A percentile compares a stretch with the other conserved stretches of the same genome.
phyloP scores from a whole-genome alignment of 768 basidiomycete species.

The Mycena galericulata region DNA sequence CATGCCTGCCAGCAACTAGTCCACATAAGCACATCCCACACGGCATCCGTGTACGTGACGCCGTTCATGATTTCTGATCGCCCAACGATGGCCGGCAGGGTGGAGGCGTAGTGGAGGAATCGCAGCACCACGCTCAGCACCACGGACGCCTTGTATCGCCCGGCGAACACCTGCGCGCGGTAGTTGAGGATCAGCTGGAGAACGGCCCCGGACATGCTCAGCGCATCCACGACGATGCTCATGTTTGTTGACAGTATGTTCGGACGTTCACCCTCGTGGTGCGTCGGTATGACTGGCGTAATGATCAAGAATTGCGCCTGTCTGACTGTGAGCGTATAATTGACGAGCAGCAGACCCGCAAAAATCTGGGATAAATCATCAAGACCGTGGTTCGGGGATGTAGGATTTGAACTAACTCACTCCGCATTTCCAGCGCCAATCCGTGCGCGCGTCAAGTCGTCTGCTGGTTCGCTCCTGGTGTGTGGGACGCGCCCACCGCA shows the following conservation, averaged over 20 bases:
- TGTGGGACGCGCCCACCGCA: background rate
- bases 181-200: constrained; percentile 13
- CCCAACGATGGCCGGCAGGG: background rate
- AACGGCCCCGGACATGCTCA: background rate
- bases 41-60: background rate
- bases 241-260: background rate
- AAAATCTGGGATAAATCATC: background rate
- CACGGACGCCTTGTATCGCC: background rate
- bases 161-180: constrained; percentile 8
- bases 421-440: constrained; percentile 12
- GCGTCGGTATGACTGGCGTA: background rate
- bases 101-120: background rate
- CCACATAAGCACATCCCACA: background rate
- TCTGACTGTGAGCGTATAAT: background rate
- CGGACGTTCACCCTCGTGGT: background rate
- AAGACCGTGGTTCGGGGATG: background rate
- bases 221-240: background rate
- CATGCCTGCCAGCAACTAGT: constrained; percentile 16
- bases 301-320: background rate
- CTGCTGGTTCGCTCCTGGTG: constrained; percentile 15
- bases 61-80: background rate
- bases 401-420: background rate
- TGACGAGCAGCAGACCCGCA: background rate
- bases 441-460: constrained; percentile 4
- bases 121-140: background rate